Percentiles rank a stretch among this genome's conserved stretches.
Evolutionary conservation across 1,284 basidiomycete species (phyloP).

Genomic region (Thecaphora frezii): DNA sequence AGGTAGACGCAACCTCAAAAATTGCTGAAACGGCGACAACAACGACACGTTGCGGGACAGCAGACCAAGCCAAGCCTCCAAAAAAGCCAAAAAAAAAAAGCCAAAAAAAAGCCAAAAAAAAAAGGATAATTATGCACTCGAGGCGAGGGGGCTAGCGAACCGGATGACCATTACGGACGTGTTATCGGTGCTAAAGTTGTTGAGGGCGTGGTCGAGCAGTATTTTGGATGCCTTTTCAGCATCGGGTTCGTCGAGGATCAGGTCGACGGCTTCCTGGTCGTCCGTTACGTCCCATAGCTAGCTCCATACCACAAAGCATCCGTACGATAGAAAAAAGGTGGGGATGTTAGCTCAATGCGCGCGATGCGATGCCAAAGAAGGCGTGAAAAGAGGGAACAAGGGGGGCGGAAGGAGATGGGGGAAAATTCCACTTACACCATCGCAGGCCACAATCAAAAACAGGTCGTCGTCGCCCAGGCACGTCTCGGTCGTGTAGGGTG

Average conservation of each 20-base stretch:
- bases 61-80: too few species aligned
- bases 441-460: conserved; percentile 93
- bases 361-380: too few species aligned
- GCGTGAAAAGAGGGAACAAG: conserved; percentile 2
- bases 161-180: conserved; percentile 58
- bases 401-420: not conserved
- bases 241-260: conserved; percentile 74
- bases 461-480: conserved; percentile 86
- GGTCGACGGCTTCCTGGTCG: conserved; percentile 88
- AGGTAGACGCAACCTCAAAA: too few species aligned
- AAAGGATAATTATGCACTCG: too few species aligned
- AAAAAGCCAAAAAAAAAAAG: too few species aligned
- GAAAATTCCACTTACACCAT: conserved; percentile 65
- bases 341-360: not conserved
- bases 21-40: too few species aligned
- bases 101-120: too few species aligned
- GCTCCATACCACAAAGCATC: conserved; percentile 1
- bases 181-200: conserved; percentile 87
- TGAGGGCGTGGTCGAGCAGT: conserved; percentile 81
- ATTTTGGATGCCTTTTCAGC: conserved; percentile 79
- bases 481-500: conserved; percentile 97
- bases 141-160: too few species aligned
- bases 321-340: not conserved
- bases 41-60: too few species aligned
- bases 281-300: conserved; percentile 95